A percentile compares a stretch with the other conserved stretches of the same genome.
Conservation (phyloP, 139 green algal genomes). For the Picochlorum sp. region DNA sequence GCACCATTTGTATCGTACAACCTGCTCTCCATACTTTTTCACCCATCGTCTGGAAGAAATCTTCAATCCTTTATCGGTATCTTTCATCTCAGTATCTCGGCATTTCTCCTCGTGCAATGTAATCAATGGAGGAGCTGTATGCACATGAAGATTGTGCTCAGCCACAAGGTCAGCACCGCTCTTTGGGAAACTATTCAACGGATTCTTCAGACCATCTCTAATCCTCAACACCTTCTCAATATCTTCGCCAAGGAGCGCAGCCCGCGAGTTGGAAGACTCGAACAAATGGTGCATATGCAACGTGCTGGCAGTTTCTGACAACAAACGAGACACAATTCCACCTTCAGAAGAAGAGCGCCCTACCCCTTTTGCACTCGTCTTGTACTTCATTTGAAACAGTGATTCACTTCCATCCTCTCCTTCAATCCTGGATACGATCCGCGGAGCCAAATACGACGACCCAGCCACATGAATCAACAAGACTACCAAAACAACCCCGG, state of each 20-base stretch:
- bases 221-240: not conserved
- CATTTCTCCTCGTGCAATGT: not conserved
- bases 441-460: too few species aligned
- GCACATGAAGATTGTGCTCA: not conserved
- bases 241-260: not conserved
- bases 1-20: constrained; percentile 22
- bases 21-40: constrained; percentile 10
- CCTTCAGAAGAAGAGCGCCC: not conserved
- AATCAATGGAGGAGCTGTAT: constrained; percentile 9
- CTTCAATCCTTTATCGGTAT: not conserved
- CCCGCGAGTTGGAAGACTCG: not conserved
- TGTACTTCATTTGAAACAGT: too few species aligned
- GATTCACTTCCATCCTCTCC: too few species aligned
- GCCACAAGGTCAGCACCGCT: not conserved
- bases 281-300: not conserved
- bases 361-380: not conserved
- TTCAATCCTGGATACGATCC: too few species aligned
- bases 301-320: not conserved
- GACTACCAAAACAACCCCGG: too few species aligned
- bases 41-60: constrained; percentile 5
- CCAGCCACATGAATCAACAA: too few species aligned
- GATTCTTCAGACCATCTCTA: constrained; percentile 3
- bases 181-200: not conserved
- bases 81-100: not conserved
- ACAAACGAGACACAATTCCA: not conserved